Conservation (phyloP, 768 basidiomycete genomes). For the Austroboletus eburneus region DNA sequence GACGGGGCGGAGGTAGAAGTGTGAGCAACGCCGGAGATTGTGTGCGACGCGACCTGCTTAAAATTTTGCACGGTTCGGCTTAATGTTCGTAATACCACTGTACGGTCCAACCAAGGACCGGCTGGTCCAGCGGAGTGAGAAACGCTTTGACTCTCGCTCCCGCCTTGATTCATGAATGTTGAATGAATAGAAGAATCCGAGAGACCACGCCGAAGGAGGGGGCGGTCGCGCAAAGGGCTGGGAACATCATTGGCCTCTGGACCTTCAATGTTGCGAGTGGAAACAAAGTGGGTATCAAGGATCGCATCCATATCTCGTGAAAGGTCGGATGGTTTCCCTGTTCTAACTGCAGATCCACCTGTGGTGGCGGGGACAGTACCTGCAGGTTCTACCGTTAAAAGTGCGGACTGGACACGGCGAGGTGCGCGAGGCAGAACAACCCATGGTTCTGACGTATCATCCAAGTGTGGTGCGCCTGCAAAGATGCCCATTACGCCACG, state of each 20-base stretch:
- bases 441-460: conserved; percentile 60
- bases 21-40: conserved; percentile 22
- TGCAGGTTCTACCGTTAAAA: conserved; percentile 19
- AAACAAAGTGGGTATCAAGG: conserved; percentile 48
- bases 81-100: conserved; percentile 51
- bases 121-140: background rate
- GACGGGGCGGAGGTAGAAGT: conserved; percentile 3
- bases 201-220: conserved; percentile 72
- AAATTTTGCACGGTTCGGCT: conserved; percentile 53
- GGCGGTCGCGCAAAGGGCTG: conserved; percentile 58
- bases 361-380: conserved; percentile 10
- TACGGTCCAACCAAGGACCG: conserved; percentile 37
- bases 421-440: conserved; percentile 52
- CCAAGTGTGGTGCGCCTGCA: conserved; percentile 69
- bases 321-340: conserved; percentile 30
- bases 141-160: conserved; percentile 19
- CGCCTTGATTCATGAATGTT: conserved; percentile 62
- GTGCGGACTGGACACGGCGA: conserved; percentile 28
- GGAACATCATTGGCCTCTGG: conserved; percentile 41
- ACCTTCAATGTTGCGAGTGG: conserved; percentile 24
- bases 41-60: conserved; percentile 30
- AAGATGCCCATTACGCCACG: conserved; percentile 79
- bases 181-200: conserved; percentile 93
- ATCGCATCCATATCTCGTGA: conserved; percentile 78
- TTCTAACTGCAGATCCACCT: conserved; percentile 15